A percentile compares a stretch with the other conserved stretches of the same genome.
phyloP scores from a whole-genome alignment of 2,329 filamentous ascomycete species.

The Pseudogymnoascus sp. region DNA sequence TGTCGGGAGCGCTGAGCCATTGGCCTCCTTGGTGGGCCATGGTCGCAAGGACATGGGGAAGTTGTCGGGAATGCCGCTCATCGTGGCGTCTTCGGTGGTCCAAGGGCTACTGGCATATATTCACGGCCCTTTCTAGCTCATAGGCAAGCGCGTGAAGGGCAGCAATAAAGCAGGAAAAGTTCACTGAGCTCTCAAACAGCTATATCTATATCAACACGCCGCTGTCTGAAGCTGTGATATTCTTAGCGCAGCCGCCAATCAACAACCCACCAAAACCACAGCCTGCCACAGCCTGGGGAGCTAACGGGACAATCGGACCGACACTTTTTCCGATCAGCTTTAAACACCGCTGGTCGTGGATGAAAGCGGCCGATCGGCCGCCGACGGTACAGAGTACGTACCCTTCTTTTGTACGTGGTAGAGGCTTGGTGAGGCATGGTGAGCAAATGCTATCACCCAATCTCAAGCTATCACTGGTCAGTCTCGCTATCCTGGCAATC shows the following conservation, averaged over 20 bases:
- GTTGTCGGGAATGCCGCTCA: slow-evolving; percentile 31
- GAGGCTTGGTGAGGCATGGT: neutral
- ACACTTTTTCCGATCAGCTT: neutral
- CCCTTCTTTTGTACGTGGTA: neutral
- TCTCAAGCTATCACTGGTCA: neutral
- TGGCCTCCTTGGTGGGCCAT: slow-evolving; percentile 50
- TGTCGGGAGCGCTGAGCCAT: slow-evolving; percentile 56
- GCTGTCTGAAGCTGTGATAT: neutral
- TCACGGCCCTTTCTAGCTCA: neutral
- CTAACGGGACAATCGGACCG: neutral
- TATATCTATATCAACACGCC: neutral
- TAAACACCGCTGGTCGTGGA: neutral
- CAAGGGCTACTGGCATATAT: neutral
- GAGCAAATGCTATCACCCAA: slow-evolving; percentile 6
- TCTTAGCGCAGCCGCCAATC: neutral
- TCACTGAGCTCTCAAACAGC: neutral
- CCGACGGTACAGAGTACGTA: neutral
- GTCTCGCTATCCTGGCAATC: neutral
- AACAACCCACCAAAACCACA: neutral
- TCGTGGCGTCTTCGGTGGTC: slow-evolving; percentile 11
- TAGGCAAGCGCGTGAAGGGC: neutral
- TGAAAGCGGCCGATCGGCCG: slow-evolving; percentile 4
- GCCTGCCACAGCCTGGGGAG: neutral
- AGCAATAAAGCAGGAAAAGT: neutral
- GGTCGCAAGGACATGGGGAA: slow-evolving; percentile 56